Percentiles rank a stretch among this genome's conserved stretches.
These are phyloP conservation scores for Blumeriella jaapii DNA, from an alignment of 2,329 filamentous ascomycete species.

Conservation along the genomic window DNA sequence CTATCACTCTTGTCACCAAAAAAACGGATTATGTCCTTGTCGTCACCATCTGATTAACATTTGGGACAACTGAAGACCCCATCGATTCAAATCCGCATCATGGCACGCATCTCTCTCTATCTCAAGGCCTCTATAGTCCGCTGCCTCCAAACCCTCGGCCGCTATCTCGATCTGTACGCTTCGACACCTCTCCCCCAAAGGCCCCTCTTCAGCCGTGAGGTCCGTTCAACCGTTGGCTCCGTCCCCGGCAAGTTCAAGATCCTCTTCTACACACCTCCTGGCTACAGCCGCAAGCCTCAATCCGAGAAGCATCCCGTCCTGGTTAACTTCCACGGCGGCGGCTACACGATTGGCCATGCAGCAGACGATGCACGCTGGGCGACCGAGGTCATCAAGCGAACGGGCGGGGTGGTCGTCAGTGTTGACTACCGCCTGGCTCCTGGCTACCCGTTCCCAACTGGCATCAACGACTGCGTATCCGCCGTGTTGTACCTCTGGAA, in stretches of 20 bases:
- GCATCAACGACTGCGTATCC: conserved; percentile 45
- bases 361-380: conserved; percentile 50
- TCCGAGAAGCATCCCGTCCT: conserved; percentile 32
- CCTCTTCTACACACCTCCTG: conserved; percentile 14
- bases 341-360: conserved; percentile 46
- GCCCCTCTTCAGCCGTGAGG: conserved; percentile 8
- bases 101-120: conserved; percentile 11
- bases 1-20: no score
- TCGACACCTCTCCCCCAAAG: conserved; percentile 11
- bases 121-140: conserved; percentile 10
- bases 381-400: conserved; percentile 39
- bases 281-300: conserved; percentile 1
- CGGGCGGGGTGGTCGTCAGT: conserved; percentile 39
- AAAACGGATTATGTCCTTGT: no score
- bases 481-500: conserved; percentile 30
- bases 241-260: conserved; percentile 11
- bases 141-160: conserved; percentile 12
- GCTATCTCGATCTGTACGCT: conserved; percentile 15
- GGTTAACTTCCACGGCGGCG: conserved; percentile 55
- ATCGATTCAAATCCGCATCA: no score
- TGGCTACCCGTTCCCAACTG: conserved; percentile 47
- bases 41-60: no score
- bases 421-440: conserved; percentile 56
- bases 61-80: no score
- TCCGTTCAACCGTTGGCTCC: conserved; percentile 9